Evolutionary conservation across 1,139 yeast genomes (phyloP), one percentile per base, ranked within the genome.

Genomic region (Arxiozyma telluris): DNA sequence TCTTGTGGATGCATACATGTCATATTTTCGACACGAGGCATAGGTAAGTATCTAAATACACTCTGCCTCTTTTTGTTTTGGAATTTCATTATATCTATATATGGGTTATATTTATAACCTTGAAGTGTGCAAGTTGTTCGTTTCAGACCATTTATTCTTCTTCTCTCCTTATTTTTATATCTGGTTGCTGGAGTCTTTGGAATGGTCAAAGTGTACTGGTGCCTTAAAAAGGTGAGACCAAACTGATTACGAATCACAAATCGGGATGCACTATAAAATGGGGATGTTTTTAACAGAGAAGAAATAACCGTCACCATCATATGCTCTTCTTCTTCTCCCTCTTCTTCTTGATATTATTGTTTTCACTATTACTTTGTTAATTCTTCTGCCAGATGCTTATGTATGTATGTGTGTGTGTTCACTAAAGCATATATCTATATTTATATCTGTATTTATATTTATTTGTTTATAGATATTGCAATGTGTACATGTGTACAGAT

Each of bases 11-110:
- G 59, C 11, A 65, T 44, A 53, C 41, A 21, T 64, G 59, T 18
- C 55, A 55, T 21, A 66, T 65, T 6, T 63, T 58, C 20, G 66
- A 65, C 17, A 63, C 69, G 57, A 39, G 71, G 71, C 21, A 67
- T 47, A 57, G 66, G 59, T 12, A 66, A 60, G 51, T 61, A 66
- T 50, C 59, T 65, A 41, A 53, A 53, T 38, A 27, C 30, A 20
- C 30, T 27, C 12, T 34, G 17, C 18, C 12, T 45, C 25, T 30
- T 45, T 11, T 38, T 45, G 11, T 20, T 20, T 12, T 45, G 30
- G 18, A 45, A 20, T 25, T 25, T 20, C 22, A 44, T 23, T 17
- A 18, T 17, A 18, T 18, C 17, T 15, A 21, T 27, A 27, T 39
- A 22, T 5, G 42, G 39, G 6, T 34, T 34, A 15, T 34, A 34